Conservation (phyloP, 2,329 filamentous ascomycete genomes). For the Rasamsonia emersonii region DNA sequence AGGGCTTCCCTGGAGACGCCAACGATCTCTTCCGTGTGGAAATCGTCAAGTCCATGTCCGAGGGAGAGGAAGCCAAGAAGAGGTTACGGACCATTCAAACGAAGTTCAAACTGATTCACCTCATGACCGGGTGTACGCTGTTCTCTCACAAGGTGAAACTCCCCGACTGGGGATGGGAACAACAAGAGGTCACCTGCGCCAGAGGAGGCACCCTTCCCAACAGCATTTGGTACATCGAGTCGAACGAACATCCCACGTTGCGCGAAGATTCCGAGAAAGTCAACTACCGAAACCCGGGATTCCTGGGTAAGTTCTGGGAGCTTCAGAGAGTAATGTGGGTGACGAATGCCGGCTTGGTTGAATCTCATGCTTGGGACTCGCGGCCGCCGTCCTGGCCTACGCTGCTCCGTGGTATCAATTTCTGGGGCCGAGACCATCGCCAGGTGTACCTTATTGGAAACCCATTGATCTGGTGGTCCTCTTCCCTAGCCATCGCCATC, state of each 20-base stretch:
- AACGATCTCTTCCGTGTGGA: conserved; percentile 94
- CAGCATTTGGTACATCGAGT: conserved; percentile 94
- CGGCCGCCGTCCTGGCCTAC: conserved; percentile 89
- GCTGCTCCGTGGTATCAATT: conserved; percentile 91
- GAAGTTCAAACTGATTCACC: conserved; percentile 88
- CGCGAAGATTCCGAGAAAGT: conserved; percentile 75
- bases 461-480: conserved; percentile 88
- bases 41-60: conserved; percentile 84
- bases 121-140: conserved; percentile 92
- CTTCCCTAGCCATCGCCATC: conserved; percentile 64
- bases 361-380: conserved; percentile 97
- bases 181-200: conserved; percentile 98
- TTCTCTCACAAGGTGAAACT: conserved; percentile 99
- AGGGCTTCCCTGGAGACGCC: conserved; percentile 92
- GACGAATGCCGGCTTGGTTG: conserved; percentile 90
- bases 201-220: conserved; percentile 86
- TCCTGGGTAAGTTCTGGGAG: conserved; percentile 97
- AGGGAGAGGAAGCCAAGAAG: conserved; percentile 68
- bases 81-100: conserved; percentile 88
- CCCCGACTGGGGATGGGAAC: conserved; percentile 94
- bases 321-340: conserved; percentile 98
- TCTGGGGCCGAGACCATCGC: conserved; percentile 90
- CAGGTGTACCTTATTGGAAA: conserved; percentile 97
- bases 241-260: conserved; percentile 75
- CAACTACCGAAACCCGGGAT: conserved; percentile 90